A percentile compares a stretch with the other conserved stretches of the same genome.
Evolutionary conservation across 306 rosid genomes (phyloP).

Genomic region (Vachellia pachyceras): DNA sequence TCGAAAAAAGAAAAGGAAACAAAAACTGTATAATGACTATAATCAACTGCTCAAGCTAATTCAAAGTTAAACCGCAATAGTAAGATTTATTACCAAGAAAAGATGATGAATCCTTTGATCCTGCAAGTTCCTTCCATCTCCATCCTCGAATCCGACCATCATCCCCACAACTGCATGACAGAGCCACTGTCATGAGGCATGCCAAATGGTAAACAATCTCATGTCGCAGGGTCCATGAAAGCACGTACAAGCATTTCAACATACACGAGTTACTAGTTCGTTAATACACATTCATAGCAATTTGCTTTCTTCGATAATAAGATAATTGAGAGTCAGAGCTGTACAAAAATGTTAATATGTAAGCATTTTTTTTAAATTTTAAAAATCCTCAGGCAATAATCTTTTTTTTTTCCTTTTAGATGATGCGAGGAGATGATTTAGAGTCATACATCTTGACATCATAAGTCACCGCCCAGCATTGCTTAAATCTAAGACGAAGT

Average conservation of each 20-base stretch:
- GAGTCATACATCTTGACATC: background rate
- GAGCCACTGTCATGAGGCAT: slow-evolving; percentile 24
- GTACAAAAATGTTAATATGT: background rate
- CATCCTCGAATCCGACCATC: slow-evolving; percentile 92
- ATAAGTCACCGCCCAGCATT: background rate
- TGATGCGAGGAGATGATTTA: background rate
- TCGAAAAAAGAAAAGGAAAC: background rate
- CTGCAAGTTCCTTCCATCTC: slow-evolving; percentile 77
- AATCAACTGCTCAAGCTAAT: background rate
- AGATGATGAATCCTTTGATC: slow-evolving; percentile 49
- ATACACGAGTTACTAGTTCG: background rate
- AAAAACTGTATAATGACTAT: background rate
- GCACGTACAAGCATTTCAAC: slow-evolving; percentile 15
- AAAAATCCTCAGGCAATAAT: background rate
- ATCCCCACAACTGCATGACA: slow-evolving; percentile 78
- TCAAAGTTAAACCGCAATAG: slow-evolving; percentile 24
- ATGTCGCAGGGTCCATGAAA: background rate
- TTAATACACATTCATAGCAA: background rate
- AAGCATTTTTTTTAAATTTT: background rate
- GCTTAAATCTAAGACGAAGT: background rate
- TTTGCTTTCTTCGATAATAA: background rate
- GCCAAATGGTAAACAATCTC: slow-evolving; percentile 25
- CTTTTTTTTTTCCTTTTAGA: background rate
- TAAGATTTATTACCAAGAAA: slow-evolving; percentile 55
- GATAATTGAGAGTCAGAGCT: background rate